Evolutionary conservation across 2,329 filamentous ascomycete genomes (phyloP), one percentile per base, ranked within the genome.

Genomic region (Alternaria triticina): DNA sequence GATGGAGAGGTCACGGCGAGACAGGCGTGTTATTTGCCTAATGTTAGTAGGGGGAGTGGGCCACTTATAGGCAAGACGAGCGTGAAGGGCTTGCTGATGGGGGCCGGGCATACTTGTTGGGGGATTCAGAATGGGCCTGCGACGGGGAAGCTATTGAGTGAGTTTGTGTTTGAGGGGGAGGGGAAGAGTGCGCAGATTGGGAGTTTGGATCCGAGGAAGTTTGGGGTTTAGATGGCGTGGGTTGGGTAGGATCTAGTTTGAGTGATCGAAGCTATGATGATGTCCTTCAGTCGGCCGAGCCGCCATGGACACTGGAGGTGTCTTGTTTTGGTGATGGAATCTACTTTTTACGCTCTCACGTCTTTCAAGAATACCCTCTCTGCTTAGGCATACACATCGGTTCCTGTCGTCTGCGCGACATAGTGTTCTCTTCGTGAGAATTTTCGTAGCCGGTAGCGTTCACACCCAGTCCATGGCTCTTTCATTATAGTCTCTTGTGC

Each of bases 61-160:
- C 95, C 96, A 6, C 80, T 98, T 54, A 86, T 98, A 23, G 96
- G 96, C 0, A 83, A 86, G 57, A 94, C 94, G 8, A 86, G 87
- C 2, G 88, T 90, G 0, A 87, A 88, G 7, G 94, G 94, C 0
- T 74, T 98, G 46, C 90, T 91, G 78, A 84, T 98, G 63, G 96
- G 96, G 0, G 87, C 93, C 0, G 96, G 96, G 0, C 96, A 99
- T 83, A 97, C 94, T 2, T 98, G 95, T 82, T 99, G 96, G 96
- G 96, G 96, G 0, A 97, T 99, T 22, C 95, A 98, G 82, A 98
- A 99, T 82, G 93, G 90, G 1, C 94, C 95, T 1, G 96, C 87
- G 1, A 98, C 95, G 36, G 82, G 81, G 2, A 83, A 81, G 69
- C 61, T 83, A 69, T 72, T 85, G 54, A 79, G 74, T 68, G 83